Evolutionary conservation across 805 yeast genomes (phyloP).

Genomic region (Wickerhamiella qilinensis): DNA sequence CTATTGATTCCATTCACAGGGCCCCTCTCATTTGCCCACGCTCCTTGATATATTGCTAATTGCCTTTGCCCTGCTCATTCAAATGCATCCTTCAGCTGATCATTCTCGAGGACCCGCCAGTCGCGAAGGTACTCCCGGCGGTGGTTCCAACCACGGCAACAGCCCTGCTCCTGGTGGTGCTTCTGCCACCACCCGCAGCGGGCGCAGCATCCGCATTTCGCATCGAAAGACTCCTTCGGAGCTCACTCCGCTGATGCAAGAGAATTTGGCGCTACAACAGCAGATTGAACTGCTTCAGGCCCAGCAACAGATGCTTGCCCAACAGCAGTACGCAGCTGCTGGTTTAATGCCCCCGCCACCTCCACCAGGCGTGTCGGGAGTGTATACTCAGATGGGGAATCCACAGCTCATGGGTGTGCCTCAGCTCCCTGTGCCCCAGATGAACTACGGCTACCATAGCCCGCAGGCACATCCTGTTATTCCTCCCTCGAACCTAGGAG

Average conservation of each 20-base stretch:
- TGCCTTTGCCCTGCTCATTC: no score
- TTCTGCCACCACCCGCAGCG: slow-evolving; percentile 10
- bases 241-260: slow-evolving; percentile 82
- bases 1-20: no score
- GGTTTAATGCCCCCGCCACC: slow-evolving; percentile 1
- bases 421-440: slow-evolving; percentile 1
- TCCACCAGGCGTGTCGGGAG: neutral
- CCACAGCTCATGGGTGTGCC: neutral
- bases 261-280: slow-evolving; percentile 59
- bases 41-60: no score
- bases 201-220: slow-evolving; percentile 70
- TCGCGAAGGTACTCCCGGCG: neutral
- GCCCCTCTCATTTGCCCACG: no score
- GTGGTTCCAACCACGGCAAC: neutral
- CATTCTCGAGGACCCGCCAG: neutral
- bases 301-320: slow-evolving; percentile 70
- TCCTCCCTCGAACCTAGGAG: neutral
- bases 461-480: neutral
- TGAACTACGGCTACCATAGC: neutral
- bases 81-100: neutral
- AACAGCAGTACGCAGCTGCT: slow-evolving; percentile 30
- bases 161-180: neutral
- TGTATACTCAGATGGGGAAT: neutral
- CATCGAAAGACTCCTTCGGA: slow-evolving; percentile 95
- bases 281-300: slow-evolving; percentile 84